phyloP scores from a whole-genome alignment of 345 rosid genomes.

The Xanthoceras sorbifolium region DNA sequence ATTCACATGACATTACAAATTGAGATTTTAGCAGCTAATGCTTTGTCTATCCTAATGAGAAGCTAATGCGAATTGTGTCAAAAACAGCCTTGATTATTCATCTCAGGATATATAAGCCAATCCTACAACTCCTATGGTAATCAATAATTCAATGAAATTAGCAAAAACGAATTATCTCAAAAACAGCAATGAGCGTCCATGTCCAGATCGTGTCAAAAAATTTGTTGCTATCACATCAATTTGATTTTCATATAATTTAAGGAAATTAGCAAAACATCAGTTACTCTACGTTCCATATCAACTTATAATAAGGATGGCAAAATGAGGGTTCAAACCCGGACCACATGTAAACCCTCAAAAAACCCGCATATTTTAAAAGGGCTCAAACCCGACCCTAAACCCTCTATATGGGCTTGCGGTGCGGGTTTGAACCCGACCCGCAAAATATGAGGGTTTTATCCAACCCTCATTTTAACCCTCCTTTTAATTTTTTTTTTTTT shows the following conservation, averaged over 20 bases:
- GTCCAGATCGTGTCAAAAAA: too few species aligned
- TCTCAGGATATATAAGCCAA: neutral
- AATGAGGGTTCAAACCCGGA: too few species aligned
- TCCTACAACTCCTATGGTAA: neutral
- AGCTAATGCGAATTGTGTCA: neutral
- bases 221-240: neutral
- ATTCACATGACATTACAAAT: neutral
- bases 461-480: too few species aligned
- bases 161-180: too few species aligned
- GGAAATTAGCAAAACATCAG: neutral
- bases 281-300: neutral
- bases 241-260: neutral
- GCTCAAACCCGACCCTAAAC: too few species aligned
- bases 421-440: too few species aligned
- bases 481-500: too few species aligned
- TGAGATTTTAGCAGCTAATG: neutral
- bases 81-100: neutral
- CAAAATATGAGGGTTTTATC: too few species aligned
- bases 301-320: neutral
- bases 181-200: too few species aligned
- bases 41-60: neutral
- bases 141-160: neutral
- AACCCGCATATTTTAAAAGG: too few species aligned
- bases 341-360: too few species aligned
- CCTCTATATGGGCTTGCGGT: too few species aligned